These are phyloP conservation scores for Ceratopteris richardii DNA, from an alignment of 75 land plant genomes.

Conservation along the genomic window DNA sequence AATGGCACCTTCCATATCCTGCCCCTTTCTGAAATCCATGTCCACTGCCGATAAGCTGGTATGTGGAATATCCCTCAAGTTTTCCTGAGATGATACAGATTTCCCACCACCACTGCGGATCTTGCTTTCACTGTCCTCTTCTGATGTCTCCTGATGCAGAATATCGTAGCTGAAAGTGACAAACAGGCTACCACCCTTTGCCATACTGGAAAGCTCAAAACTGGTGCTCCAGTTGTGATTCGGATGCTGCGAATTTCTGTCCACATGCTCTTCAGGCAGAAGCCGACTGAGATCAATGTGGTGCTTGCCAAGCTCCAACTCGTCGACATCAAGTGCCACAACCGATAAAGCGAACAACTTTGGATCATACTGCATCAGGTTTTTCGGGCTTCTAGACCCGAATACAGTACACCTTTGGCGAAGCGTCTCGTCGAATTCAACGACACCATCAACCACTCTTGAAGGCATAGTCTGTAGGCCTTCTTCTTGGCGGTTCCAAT, in stretches of 20 bases:
- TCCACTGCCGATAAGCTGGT: too few species aligned
- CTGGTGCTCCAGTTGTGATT: constrained; percentile 20
- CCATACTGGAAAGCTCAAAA: constrained; percentile 26
- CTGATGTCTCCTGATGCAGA: constrained; percentile 6
- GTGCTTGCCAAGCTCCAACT: constrained; percentile 74
- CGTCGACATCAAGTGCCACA: constrained; percentile 71
- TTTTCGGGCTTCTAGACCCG: constrained; percentile 27
- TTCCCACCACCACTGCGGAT: neutral
- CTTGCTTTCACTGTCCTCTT: neutral
- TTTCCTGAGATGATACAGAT: neutral
- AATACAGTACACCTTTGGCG: constrained; percentile 64
- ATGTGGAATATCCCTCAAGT: neutral
- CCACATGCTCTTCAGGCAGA: constrained; percentile 30
- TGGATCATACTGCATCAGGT: constrained; percentile 42
- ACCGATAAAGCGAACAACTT: constrained; percentile 58
- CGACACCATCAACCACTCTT: constrained; percentile 54
- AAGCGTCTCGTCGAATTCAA: constrained; percentile 87
- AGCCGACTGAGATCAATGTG: constrained; percentile 64
- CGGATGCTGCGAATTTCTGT: neutral
- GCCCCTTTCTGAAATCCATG: too few species aligned
- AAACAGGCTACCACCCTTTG: constrained; percentile 25
- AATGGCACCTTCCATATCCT: too few species aligned
- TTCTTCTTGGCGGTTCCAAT: constrained; percentile 59
- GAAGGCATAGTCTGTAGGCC: constrained; percentile 81
- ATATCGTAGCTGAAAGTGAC: constrained; percentile 28